A percentile compares a stretch with the other conserved stretches of the same genome.
These are phyloP conservation scores for Hericium erinaceus DNA, from an alignment of 768 basidiomycete species.

Conservation along the genomic window DNA sequence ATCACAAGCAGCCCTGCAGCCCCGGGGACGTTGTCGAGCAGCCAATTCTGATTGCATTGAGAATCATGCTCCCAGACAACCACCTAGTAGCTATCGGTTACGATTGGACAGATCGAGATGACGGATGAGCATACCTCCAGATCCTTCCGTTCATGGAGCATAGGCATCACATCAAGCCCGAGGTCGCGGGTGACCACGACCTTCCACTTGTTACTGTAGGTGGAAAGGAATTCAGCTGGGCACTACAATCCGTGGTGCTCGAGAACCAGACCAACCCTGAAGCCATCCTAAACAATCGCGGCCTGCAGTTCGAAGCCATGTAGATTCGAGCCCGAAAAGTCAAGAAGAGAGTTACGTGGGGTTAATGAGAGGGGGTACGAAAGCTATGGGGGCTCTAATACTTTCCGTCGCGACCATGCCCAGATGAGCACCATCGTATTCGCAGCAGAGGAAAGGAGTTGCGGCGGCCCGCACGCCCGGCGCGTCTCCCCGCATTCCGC, in stretches of 20 bases:
- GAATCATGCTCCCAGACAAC: constrained; percentile 45
- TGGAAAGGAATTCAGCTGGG: neutral
- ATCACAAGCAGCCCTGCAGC: constrained; percentile 50
- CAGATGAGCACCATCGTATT: neutral
- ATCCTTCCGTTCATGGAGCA: constrained; percentile 38
- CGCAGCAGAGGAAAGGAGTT: too few species aligned
- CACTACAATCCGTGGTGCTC: too few species aligned
- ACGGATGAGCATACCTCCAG: constrained; percentile 35
- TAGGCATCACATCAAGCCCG: constrained; percentile 54
- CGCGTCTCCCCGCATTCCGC: too few species aligned
- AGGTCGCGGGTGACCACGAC: constrained; percentile 54
- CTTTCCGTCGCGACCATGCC: too few species aligned
- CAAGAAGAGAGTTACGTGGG: too few species aligned
- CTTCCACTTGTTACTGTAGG: constrained; percentile 19
- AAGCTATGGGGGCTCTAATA: too few species aligned
- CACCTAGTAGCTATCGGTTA: constrained; percentile 23
- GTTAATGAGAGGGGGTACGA: too few species aligned
- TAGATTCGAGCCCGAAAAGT: too few species aligned
- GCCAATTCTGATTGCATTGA: constrained; percentile 55
- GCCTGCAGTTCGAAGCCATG: neutral
- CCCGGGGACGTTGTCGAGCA: constrained; percentile 62
- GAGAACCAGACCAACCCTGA: neutral
- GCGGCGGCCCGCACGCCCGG: too few species aligned
- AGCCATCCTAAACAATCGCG: neutral
- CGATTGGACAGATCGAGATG: neutral